Evolutionary conservation across 306 rosid genomes (phyloP).

Genomic region (Dicorynia guianensis): DNA sequence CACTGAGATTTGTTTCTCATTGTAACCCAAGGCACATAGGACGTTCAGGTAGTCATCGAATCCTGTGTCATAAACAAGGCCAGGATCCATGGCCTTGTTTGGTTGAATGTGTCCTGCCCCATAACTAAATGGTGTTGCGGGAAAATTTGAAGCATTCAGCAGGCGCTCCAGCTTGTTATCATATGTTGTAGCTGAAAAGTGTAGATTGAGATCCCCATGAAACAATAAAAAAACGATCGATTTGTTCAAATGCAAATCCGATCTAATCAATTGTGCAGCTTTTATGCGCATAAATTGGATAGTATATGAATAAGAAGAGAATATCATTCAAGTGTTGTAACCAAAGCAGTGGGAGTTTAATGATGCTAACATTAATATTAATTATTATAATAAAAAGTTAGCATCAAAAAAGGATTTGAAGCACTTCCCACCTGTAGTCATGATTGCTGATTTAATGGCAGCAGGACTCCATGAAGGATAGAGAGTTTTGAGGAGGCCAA

Average conservation of each 20-base stretch:
- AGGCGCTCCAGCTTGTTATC: slow-evolving; percentile 66
- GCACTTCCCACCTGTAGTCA: slow-evolving; percentile 76
- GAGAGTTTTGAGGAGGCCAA: slow-evolving; percentile 69
- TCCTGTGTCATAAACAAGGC: slow-evolving; percentile 78
- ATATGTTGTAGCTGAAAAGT: slow-evolving; percentile 58
- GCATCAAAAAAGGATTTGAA: too few relatives aligned
- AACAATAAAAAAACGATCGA: not conserved
- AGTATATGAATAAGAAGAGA: too few relatives aligned
- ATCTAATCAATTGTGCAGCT: not conserved
- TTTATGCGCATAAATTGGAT: not conserved
- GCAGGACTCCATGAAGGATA: slow-evolving; percentile 93
- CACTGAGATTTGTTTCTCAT: slow-evolving; percentile 51
- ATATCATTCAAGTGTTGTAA: not conserved
- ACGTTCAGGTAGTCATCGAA: slow-evolving; percentile 65
- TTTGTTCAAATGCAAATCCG: not conserved
- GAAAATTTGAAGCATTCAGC: slow-evolving; percentile 59
- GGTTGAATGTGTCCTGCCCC: slow-evolving; percentile 89
- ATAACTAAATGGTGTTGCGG: slow-evolving; percentile 80
- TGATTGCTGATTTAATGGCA: slow-evolving; percentile 93
- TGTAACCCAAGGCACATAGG: slow-evolving; percentile 76
- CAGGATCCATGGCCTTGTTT: slow-evolving; percentile 84
- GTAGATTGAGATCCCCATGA: not conserved
- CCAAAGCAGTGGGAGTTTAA: not conserved
- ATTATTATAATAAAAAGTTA: not conserved
- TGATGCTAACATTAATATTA: not conserved